These are phyloP conservation scores for Fraxinus americana DNA, from an alignment of 257 asterid species.

Conservation along the genomic window DNA sequence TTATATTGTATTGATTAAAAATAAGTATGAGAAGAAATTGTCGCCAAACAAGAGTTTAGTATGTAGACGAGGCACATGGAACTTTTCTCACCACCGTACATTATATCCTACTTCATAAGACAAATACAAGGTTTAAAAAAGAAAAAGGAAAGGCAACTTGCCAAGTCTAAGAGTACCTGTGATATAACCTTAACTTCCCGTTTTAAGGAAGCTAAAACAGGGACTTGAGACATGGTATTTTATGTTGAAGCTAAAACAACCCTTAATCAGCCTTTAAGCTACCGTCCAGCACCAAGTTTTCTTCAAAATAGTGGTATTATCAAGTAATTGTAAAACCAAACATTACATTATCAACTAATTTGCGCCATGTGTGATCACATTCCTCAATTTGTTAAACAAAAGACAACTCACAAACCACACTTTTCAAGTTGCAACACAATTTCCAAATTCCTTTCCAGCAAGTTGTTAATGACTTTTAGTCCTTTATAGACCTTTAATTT, in stretches of 20 bases:
- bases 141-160: no score
- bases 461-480: neutral
- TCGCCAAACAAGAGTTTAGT: no score
- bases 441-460: neutral
- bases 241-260: neutral
- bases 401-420: neutral
- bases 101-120: neutral
- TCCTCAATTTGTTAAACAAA: neutral
- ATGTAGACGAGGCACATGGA: no score
- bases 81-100: no score
- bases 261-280: neutral
- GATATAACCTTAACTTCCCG: neutral
- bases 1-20: no score
- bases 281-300: neutral
- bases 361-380: neutral
- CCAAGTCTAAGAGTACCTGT: neutral
- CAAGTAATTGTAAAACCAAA: neutral
- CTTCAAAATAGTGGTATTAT: no score
- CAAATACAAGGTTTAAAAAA: no score
- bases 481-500: neutral
- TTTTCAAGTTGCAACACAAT: neutral
- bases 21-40: no score
- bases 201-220: no score
- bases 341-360: neutral
- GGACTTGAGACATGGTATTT: no score